Evolutionary conservation across 2,329 filamentous ascomycete species (phyloP).

Genomic region (Coniosporium tulheliwenetii): DNA sequence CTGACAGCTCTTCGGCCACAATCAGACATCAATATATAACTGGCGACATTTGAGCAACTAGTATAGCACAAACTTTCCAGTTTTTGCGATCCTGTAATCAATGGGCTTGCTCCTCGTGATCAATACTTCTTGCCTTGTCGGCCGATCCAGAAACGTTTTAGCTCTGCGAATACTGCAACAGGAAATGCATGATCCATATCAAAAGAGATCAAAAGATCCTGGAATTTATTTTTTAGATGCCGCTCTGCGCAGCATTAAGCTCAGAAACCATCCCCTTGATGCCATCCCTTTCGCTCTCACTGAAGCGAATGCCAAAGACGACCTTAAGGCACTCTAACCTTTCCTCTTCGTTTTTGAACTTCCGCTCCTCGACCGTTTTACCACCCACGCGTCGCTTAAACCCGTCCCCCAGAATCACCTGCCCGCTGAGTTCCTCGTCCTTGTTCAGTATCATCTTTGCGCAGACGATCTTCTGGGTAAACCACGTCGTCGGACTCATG

Average conservation of each 20-base stretch:
- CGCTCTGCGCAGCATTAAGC: neutral
- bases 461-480: slow-evolving; percentile 38
- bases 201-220: too few relatives aligned
- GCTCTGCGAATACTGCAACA: too few relatives aligned
- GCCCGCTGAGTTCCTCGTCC: slow-evolving; percentile 19
- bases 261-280: slow-evolving; percentile 11
- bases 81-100: too few relatives aligned
- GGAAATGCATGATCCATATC: too few relatives aligned
- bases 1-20: too few relatives aligned
- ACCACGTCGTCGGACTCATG: slow-evolving; percentile 32
- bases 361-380: slow-evolving; percentile 21
- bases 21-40: too few relatives aligned
- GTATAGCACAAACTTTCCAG: too few relatives aligned
- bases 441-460: slow-evolving; percentile 36
- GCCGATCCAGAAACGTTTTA: too few relatives aligned
- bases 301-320: slow-evolving; percentile 27
- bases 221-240: too few relatives aligned
- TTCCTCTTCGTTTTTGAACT: slow-evolving; percentile 26
- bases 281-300: slow-evolving; percentile 18
- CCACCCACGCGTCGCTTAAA: slow-evolving; percentile 30
- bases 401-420: slow-evolving; percentile 24
- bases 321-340: slow-evolving; percentile 26
- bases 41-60: too few relatives aligned
- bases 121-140: too few relatives aligned
- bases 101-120: too few relatives aligned